These are phyloP conservation scores for Sporothrix luriei DNA, from an alignment of 2,329 filamentous ascomycete species.

Conservation along the genomic window DNA sequence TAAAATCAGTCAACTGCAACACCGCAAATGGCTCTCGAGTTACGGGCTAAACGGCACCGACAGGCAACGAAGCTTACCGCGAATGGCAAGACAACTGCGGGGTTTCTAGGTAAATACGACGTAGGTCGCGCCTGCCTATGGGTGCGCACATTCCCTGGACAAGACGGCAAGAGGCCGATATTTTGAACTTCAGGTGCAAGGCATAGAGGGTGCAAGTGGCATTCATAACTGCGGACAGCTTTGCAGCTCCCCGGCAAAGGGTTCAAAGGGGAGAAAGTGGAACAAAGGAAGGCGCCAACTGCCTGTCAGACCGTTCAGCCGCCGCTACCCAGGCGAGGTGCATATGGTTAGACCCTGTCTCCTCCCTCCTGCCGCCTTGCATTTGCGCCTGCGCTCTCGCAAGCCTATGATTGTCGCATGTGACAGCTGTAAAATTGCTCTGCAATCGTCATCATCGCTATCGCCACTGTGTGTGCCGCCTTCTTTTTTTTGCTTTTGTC, in stretches of 20 bases:
- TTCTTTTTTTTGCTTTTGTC: background rate
- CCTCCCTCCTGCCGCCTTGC: background rate
- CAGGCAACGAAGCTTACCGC: background rate
- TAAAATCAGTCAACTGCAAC: conserved; percentile 6
- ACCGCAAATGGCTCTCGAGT: background rate
- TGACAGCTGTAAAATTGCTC: conserved; percentile 28
- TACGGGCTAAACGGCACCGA: background rate
- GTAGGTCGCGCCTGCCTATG: background rate
- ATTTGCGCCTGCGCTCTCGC: conserved; percentile 6
- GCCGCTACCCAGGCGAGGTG: background rate
- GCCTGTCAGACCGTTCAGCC: conserved; percentile 15
- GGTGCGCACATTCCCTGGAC: background rate
- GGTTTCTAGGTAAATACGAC: background rate
- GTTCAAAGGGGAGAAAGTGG: background rate
- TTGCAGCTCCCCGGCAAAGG: no score
- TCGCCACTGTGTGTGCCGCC: background rate
- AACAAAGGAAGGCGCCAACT: conserved; percentile 17
- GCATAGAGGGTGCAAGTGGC: conserved; percentile 6
- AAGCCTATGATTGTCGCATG: conserved; percentile 31
- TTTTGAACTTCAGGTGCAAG: background rate
- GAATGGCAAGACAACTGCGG: conserved; percentile 15
- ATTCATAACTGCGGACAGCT: no score
- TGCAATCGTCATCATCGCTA: conserved; percentile 28
- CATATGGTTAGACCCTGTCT: conserved; percentile 16
- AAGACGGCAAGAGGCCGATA: background rate